Evolutionary conservation across 768 basidiomycete genomes (phyloP).

Genomic region (Lanmaoa rubissima): DNA sequence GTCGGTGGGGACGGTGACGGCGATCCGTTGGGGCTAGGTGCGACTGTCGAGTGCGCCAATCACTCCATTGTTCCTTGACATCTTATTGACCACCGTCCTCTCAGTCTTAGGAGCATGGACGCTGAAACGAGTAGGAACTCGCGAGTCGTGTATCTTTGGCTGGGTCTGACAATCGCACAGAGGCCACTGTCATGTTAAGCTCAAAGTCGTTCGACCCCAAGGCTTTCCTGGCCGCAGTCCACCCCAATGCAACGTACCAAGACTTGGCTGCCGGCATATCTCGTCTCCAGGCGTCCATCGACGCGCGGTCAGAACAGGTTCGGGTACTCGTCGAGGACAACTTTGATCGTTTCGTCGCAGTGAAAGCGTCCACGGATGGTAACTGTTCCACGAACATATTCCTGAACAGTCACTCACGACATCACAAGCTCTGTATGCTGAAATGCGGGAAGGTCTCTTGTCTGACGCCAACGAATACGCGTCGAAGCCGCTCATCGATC

Average conservation of each 20-base stretch:
- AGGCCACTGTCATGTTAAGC: conserved; percentile 77
- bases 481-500: conserved; percentile 76
- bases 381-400: conserved; percentile 20
- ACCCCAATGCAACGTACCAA: conserved; percentile 94
- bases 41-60: conserved; percentile 50
- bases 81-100: not conserved
- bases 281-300: conserved; percentile 75
- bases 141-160: conserved; percentile 8
- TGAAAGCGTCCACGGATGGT: conserved; percentile 97
- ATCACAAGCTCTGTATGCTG: conserved; percentile 72
- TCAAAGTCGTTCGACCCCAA: conserved; percentile 98
- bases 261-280: conserved; percentile 79
- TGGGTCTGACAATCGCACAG: conserved; percentile 36
- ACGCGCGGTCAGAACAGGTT: conserved; percentile 91
- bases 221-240: conserved; percentile 83
- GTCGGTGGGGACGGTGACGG: too few relatives aligned
- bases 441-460: conserved; percentile 90
- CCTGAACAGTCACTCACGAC: not conserved
- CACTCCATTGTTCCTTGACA: not conserved
- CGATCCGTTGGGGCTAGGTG: too few relatives aligned
- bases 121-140: conserved; percentile 63
- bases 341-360: conserved; percentile 96
- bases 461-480: conserved; percentile 76
- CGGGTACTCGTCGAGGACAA: conserved; percentile 95
- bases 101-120: conserved; percentile 65